Base-by-base conservation (phyloP, 768 basidiomycete species). In the Trametes elegans region DNA sequence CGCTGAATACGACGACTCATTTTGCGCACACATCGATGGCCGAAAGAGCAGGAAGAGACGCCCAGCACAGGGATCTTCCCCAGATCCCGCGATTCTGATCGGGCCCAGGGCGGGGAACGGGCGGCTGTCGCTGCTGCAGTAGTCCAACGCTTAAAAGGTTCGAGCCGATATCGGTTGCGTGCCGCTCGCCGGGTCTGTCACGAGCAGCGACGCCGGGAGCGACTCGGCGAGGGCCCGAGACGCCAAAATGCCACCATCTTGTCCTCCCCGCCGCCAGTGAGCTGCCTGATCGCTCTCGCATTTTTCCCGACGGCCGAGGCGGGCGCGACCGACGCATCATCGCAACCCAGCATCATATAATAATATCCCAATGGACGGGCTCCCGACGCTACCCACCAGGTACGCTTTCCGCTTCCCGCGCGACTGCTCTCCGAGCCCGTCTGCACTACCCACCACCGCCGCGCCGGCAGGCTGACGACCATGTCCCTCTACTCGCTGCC, bases 401-500 rank as follows among this genome's bases (percentile, higher is more conserved):
- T 52, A 44, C 40, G 42, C 50, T 14, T 21, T 18, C n/a, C 41
- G n/a, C 39, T n/a, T 32, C 32, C 32, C 28, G 19, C 38, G 18
- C 38, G 43, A 44, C 43, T 44, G n/a, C n/a, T n/a, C n/a, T n/a
- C 24, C n/a, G 32, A 5, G 32, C n/a, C 34, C 35, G n/a, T n/a
- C 47, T 9, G 4, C 38, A 2, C 38, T 21, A 14, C 24, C 14
- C 26, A n/a, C 34, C 13, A 23, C 45, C 39, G 19, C 40, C 11
- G 14, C 35, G n/a, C 29, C 26, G 38, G 14, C 45, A 47, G 29
- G 44, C 38, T 34, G 35, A 38, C 49, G 42, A 10, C n/a, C 24
- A 49, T 49, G 54, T 56, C 55, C 34, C 19, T 51, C 43, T 47
- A 51, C 49, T 47, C 49, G 29, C 50, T 52, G 35, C 36, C 56